These are phyloP conservation scores for Capronia americana DNA, from an alignment of 2,329 filamentous ascomycete genomes.

Conservation along the genomic window DNA sequence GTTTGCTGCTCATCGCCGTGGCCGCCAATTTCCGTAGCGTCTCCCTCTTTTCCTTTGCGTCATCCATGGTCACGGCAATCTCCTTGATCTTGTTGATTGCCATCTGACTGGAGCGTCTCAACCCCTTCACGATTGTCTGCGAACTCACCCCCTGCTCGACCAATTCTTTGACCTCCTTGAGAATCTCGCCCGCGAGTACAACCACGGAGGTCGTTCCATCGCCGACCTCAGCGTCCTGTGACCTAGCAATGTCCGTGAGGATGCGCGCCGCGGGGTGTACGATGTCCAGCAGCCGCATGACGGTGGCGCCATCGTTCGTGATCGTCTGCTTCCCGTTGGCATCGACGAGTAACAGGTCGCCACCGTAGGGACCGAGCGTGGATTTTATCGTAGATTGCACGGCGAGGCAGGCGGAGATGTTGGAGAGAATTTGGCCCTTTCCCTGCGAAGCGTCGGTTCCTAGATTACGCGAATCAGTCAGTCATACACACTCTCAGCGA, in stretches of 20 bases:
- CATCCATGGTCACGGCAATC: constrained; percentile 84
- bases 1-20: constrained; percentile 98
- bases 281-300: constrained; percentile 99
- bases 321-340: constrained; percentile 95
- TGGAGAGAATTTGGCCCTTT: constrained; percentile 93
- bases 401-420: constrained; percentile 97
- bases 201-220: constrained; percentile 98
- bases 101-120: constrained; percentile 85
- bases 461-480: constrained; percentile 28
- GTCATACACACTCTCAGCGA: neutral
- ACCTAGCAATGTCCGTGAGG: constrained; percentile 96
- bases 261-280: constrained; percentile 97
- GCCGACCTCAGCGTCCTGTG: constrained; percentile 98
- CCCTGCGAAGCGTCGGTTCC: constrained; percentile 97
- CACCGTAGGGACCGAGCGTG: constrained; percentile 94
- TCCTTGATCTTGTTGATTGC: constrained; percentile 99
- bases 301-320: constrained; percentile 97
- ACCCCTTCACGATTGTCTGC: constrained; percentile 95
- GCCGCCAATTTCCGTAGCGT: constrained; percentile 87
- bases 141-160: constrained; percentile 97
- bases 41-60: constrained; percentile 77
- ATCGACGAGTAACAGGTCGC: constrained; percentile 94
- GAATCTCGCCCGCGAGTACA: constrained; percentile 93
- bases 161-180: constrained; percentile 95
- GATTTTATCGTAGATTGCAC: constrained; percentile 96